Conservation (phyloP, 768 basidiomycete species). For the Amanita muscaria region DNA sequence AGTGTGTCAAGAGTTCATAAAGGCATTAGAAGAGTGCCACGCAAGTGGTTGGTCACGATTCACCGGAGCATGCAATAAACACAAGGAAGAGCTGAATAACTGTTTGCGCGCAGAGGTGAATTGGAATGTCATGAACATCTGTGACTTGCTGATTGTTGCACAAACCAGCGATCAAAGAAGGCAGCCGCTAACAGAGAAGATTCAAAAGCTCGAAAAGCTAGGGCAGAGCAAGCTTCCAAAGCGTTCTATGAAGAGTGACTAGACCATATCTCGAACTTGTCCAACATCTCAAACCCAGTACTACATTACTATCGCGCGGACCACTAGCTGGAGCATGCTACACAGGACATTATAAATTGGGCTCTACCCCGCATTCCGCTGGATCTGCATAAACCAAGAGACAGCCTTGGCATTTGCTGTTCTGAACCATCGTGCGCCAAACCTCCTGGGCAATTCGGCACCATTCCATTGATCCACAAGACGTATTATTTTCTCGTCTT, state of each 20-base stretch:
- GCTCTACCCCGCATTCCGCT: conserved; percentile 43
- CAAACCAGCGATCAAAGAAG: conserved; percentile 49
- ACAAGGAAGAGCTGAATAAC: conserved; percentile 58
- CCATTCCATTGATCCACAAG: conserved; percentile 57
- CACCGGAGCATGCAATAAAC: conserved; percentile 60
- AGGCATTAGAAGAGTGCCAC: conserved; percentile 70
- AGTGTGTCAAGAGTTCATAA: conserved; percentile 73
- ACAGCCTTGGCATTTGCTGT: conserved; percentile 43
- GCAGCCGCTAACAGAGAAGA: conserved; percentile 49
- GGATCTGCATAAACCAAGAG: conserved; percentile 49
- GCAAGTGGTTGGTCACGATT: conserved; percentile 51
- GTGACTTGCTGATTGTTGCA: conserved; percentile 8
- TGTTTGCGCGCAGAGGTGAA: conserved; percentile 67
- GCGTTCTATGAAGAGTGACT: conserved; percentile 47
- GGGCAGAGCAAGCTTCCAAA: conserved; percentile 50
- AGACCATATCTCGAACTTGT: no score
- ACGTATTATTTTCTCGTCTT: conserved; percentile 47
- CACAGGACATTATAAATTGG: neutral
- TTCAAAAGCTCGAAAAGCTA: conserved; percentile 48
- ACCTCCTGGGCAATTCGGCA: conserved; percentile 39
- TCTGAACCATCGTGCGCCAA: no score
- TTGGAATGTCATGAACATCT: conserved; percentile 3
- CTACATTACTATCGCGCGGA: no score
- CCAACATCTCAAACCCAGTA: no score
- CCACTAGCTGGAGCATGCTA: neutral